Evolutionary conservation across 371 early-diverging fungal genomes (phyloP).

Genomic region (Cokeromyces recurvatus): DNA sequence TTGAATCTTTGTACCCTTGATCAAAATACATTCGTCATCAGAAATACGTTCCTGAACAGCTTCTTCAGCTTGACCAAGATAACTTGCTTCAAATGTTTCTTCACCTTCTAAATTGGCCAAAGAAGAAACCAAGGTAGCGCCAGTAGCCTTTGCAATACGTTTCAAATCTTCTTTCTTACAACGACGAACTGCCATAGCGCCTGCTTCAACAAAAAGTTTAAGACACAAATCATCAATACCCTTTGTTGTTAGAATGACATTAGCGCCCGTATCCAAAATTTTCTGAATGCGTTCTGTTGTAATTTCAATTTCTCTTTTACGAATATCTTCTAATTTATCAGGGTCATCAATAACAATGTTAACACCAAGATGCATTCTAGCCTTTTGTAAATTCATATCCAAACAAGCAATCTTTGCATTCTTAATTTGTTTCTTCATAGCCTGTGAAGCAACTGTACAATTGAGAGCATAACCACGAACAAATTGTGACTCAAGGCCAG

Average conservation of each 20-base stretch:
- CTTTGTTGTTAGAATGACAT: conserved; percentile 98
- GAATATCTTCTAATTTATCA: conserved; percentile 96
- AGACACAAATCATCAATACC: conserved; percentile 99
- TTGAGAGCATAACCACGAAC: conserved; percentile 98
- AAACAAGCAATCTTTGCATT: conserved; percentile 98
- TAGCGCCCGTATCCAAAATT: conserved; percentile 96
- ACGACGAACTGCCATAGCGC: conserved; percentile 91
- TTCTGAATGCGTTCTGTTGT: conserved; percentile 95
- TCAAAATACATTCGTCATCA: conserved; percentile 97
- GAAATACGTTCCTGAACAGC: conserved; percentile 96
- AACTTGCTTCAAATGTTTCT: conserved; percentile 90
- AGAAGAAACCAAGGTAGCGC: conserved; percentile 95
- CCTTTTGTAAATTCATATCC: conserved; percentile 99
- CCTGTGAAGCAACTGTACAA: conserved; percentile 97
- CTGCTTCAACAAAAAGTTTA: conserved; percentile 97
- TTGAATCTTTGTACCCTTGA: conserved; percentile 94
- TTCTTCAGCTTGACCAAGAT: conserved; percentile 94
- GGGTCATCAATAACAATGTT: conserved; percentile 98
- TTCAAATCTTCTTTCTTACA: conserved; percentile 97
- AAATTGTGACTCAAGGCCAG: conserved; percentile 87
- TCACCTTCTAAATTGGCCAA: conserved; percentile 98
- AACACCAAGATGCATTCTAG: conserved; percentile 98
- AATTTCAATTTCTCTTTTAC: conserved; percentile 95
- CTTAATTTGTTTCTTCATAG: conserved; percentile 86
- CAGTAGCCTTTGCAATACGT: conserved; percentile 97